These are phyloP conservation scores for Ceraceosorus guamensis DNA, from an alignment of 1,284 basidiomycete genomes.

Conservation along the genomic window DNA sequence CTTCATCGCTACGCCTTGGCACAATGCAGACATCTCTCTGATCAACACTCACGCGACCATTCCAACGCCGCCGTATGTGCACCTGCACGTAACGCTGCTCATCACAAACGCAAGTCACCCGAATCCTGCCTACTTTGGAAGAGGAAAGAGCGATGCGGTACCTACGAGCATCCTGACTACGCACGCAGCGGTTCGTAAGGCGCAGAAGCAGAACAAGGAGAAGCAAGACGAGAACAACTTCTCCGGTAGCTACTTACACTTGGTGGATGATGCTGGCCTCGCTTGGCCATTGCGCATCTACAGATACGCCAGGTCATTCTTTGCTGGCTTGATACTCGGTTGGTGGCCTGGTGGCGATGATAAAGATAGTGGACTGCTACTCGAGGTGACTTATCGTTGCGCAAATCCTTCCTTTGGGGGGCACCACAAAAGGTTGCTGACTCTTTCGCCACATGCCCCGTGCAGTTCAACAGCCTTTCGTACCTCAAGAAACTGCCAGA, in stretches of 20 bases:
- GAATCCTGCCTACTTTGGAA: conserved; percentile 65
- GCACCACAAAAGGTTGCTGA: neutral
- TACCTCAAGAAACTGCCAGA: conserved; percentile 62
- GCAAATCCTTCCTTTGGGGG: neutral
- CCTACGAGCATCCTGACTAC: conserved; percentile 67
- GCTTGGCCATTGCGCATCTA: too few species aligned
- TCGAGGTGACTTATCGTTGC: conserved; percentile 5
- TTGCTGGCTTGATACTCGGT: neutral
- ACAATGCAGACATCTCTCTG: conserved; percentile 37
- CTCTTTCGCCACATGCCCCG: too few species aligned
- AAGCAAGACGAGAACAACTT: conserved; percentile 10
- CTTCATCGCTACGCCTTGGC: conserved; percentile 43
- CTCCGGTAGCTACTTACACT: neutral
- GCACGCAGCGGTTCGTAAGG: conserved; percentile 25
- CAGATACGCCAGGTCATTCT: neutral
- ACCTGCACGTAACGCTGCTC: conserved; percentile 80
- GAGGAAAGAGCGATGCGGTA: conserved; percentile 52
- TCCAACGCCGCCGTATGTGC: conserved; percentile 67
- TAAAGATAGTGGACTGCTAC: neutral
- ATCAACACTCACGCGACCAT: conserved; percentile 52
- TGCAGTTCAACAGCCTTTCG: conserved; percentile 79
- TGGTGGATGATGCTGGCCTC: too few species aligned
- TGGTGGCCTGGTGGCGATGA: conserved; percentile 8
- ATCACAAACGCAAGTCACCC: conserved; percentile 64
- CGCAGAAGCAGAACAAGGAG: conserved; percentile 6